Evolutionary conservation across 2,329 filamentous ascomycete species (phyloP).

Genomic region (Talaromyces piceae): DNA sequence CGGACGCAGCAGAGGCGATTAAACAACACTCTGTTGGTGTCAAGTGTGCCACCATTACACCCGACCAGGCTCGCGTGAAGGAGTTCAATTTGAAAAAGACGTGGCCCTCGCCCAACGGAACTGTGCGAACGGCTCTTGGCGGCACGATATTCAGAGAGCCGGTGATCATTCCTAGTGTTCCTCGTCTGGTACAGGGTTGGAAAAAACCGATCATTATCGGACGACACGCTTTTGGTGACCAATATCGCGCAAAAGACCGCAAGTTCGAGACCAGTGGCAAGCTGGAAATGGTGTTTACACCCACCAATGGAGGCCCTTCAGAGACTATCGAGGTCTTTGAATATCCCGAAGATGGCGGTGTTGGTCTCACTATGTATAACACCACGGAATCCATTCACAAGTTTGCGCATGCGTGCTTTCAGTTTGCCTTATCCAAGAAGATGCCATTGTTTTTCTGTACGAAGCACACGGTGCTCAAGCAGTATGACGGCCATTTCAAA

Average conservation of each 20-base stretch:
- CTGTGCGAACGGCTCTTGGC: slow-evolving; percentile 62
- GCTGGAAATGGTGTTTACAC: slow-evolving; percentile 91
- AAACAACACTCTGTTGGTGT: slow-evolving; percentile 98
- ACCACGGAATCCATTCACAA: slow-evolving; percentile 89
- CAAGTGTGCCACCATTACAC: slow-evolving; percentile 98
- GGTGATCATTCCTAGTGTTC: slow-evolving; percentile 88
- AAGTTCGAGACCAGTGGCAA: slow-evolving; percentile 78
- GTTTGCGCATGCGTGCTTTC: slow-evolving; percentile 94
- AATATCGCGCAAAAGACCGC: slow-evolving; percentile 92
- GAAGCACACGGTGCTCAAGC: slow-evolving; percentile 99
- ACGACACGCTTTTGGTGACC: slow-evolving; percentile 95
- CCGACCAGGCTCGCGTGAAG: slow-evolving; percentile 89
- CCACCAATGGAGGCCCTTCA: slow-evolving; percentile 60
- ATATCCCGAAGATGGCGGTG: slow-evolving; percentile 69
- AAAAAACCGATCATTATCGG: slow-evolving; percentile 99
- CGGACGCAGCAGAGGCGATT: slow-evolving; percentile 92
- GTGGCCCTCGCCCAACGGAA: slow-evolving; percentile 98
- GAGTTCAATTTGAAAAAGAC: slow-evolving; percentile 99
- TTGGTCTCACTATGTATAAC: slow-evolving; percentile 96
- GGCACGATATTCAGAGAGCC: slow-evolving; percentile 98
- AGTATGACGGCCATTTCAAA: slow-evolving; percentile 98
- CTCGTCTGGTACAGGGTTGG: slow-evolving; percentile 91
- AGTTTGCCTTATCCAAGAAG: slow-evolving; percentile 78
- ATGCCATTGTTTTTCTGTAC: slow-evolving; percentile 99
- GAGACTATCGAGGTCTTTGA: slow-evolving; percentile 84